phyloP scores from a whole-genome alignment of 2,329 filamentous ascomycete species.

The Curvularia sp. region DNA sequence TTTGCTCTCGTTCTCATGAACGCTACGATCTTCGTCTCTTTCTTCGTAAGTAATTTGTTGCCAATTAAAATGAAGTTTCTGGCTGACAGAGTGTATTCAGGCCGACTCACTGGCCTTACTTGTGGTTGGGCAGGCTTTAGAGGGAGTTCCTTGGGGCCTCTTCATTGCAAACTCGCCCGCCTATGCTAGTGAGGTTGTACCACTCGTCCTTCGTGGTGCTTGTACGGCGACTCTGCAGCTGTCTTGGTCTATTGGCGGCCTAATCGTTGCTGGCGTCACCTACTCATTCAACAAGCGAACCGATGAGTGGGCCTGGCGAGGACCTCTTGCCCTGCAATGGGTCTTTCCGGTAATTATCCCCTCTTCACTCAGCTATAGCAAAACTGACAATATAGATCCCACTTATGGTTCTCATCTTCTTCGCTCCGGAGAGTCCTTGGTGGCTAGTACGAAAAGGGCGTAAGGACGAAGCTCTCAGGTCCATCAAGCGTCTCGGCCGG shows the following conservation, averaged over 20 bases:
- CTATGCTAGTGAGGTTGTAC: slow-evolving; percentile 68
- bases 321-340: slow-evolving; percentile 51
- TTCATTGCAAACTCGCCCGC: slow-evolving; percentile 70
- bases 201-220: slow-evolving; percentile 63
- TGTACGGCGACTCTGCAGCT: slow-evolving; percentile 69
- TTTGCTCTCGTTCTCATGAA: slow-evolving; percentile 63
- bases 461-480: slow-evolving; percentile 52
- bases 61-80: neutral
- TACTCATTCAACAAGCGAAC: slow-evolving; percentile 58
- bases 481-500: slow-evolving; percentile 60
- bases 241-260: slow-evolving; percentile 68
- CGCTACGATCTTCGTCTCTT: slow-evolving; percentile 66
- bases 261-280: slow-evolving; percentile 65
- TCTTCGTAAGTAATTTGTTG: slow-evolving; percentile 52
- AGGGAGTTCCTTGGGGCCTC: slow-evolving; percentile 69
- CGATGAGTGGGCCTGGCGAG: slow-evolving; percentile 36
- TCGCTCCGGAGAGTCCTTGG: slow-evolving; percentile 52
- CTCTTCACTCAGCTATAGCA: slow-evolving; percentile 58
- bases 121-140: slow-evolving; percentile 64
- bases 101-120: slow-evolving; percentile 56
- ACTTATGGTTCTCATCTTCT: slow-evolving; percentile 53
- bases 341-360: slow-evolving; percentile 44
- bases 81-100: slow-evolving; percentile 8
- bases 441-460: slow-evolving; percentile 55
- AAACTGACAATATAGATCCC: slow-evolving; percentile 64